Evolutionary conservation across 1,139 yeast genomes (phyloP).

Genomic region (Pichia sp.): DNA sequence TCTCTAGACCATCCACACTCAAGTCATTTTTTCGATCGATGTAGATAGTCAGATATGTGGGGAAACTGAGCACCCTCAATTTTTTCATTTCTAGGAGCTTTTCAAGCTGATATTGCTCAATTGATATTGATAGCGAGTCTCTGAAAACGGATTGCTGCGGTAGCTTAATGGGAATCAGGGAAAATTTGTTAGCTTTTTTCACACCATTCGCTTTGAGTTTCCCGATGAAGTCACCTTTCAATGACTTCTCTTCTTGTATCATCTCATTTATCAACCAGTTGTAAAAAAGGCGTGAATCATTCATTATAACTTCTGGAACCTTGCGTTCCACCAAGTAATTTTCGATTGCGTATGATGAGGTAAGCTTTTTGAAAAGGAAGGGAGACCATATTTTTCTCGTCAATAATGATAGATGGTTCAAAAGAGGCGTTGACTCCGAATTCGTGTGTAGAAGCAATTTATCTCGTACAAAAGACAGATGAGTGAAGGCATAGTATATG

Average conservation of each 20-base stretch:
- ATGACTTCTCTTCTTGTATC: slow-evolving; percentile 28
- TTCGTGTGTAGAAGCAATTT: slow-evolving; percentile 34
- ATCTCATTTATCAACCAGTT: slow-evolving; percentile 53
- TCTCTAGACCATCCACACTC: slow-evolving; percentile 28
- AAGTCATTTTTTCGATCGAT: slow-evolving; percentile 40
- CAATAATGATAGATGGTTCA: slow-evolving; percentile 28
- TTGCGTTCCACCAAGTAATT: slow-evolving; percentile 28
- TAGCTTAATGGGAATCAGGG: slow-evolving; percentile 51
- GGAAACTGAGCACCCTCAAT: slow-evolving; percentile 39
- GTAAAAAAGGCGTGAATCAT: slow-evolving; percentile 38
- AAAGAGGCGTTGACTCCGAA: slow-evolving; percentile 20
- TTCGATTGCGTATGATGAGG: slow-evolving; percentile 62
- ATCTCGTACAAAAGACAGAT: slow-evolving; percentile 47
- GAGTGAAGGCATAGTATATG: slow-evolving; percentile 49
- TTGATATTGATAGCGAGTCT: slow-evolving; percentile 33
- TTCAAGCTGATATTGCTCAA: slow-evolving; percentile 48
- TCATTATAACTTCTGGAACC: slow-evolving; percentile 36
- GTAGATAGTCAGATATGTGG: slow-evolving; percentile 49
- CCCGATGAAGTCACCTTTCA: slow-evolving; percentile 45
- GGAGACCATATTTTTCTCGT: slow-evolving; percentile 61
- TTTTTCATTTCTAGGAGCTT: slow-evolving; percentile 39
- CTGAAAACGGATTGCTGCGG: slow-evolving; percentile 54
- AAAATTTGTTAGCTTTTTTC: slow-evolving; percentile 37
- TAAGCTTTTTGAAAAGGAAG: slow-evolving; percentile 48
- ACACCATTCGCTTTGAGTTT: slow-evolving; percentile 28